phyloP scores from a whole-genome alignment of 2,329 filamentous ascomycete species.

The Dendrostoma leiphaemia region DNA sequence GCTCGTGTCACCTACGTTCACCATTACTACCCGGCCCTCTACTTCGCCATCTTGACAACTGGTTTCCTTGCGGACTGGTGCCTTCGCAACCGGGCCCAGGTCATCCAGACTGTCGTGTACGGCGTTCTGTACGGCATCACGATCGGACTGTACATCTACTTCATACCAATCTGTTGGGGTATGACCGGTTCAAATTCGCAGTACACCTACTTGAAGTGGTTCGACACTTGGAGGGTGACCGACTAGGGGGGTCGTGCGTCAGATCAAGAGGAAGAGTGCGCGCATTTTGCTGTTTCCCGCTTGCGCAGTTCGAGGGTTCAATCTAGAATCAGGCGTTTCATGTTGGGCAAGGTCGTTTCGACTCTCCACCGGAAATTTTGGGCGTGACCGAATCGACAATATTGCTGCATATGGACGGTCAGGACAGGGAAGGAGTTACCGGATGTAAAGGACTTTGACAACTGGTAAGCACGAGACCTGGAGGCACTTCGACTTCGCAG shows the following conservation, averaged over 20 bases:
- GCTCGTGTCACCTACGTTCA: constrained; percentile 98
- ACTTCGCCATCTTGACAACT: constrained; percentile 88
- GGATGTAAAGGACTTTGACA: neutral
- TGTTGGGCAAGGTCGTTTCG: neutral
- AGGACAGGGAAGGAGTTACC: constrained; percentile 4
- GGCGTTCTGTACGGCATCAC: constrained; percentile 69
- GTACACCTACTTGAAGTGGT: constrained; percentile 93
- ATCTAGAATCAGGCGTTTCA: neutral
- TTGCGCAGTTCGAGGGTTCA: neutral
- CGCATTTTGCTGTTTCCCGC: neutral
- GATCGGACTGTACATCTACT: constrained; percentile 82
- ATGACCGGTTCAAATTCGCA: constrained; percentile 84
- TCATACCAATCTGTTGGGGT: constrained; percentile 93
- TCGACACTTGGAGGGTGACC: constrained; percentile 79
- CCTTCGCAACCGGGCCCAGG: constrained; percentile 63
- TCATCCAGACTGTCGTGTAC: constrained; percentile 68
- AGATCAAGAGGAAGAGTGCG: neutral
- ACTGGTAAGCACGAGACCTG: neutral
- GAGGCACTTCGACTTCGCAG: neutral
- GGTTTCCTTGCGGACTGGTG: constrained; percentile 89
- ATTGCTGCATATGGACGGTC: constrained; percentile 9
- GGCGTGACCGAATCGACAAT: neutral
- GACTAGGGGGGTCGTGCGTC: constrained; percentile 56
- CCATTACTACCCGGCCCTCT: constrained; percentile 97
- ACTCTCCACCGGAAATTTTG: neutral